Evolutionary conservation across 176 grass and related monocot genomes (phyloP), one percentile per base, ranked within the genome.

Genomic region (Coix lacrymajobi): DNA sequence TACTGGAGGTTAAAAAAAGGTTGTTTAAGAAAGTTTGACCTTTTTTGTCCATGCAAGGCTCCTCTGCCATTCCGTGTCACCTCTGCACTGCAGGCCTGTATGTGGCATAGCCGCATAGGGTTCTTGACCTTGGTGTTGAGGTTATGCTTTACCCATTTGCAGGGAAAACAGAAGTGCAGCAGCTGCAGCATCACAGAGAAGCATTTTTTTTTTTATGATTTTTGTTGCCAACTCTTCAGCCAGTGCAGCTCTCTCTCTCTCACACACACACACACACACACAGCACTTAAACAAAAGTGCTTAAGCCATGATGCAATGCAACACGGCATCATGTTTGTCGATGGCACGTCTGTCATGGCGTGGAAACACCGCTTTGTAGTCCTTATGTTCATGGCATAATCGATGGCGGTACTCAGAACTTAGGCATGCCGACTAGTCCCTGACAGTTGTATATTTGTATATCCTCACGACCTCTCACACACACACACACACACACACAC

Each of bases 111-210:
- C 36, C 3, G 77, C 69, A 87, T 48, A 66, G 7, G 82, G 83
- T 85, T 81, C 88, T 81, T 75, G 45, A 15, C 72, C 43, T 82
- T 72, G 83, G 9, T 78, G 28, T 1, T 82, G 56, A 78, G 45
- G 71, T 82, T 76, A 72, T 71, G 28, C 73, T 56, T 83, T 3
- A 14, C 38, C 26, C 24, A 78, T 3, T 31, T 73, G 66, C 26
- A 57, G 61, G 76, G 74, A 69, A 63, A 73, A 40, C 73, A 56
- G 11, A 19, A 33, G 31, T 13, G 49, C 62, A 51, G 41, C 48
- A 17, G 39, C 45, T 76, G 51, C 63, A 49, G 33, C 25, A 69
- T 69, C 39, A 38, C 62, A n/a, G 4, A 22, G 16, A 62, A 11
- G 4, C 0, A 49, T 2, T 4, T 30, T 40, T 4, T 30, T 40